phyloP scores from a whole-genome alignment of 371 early-diverging fungal genomes.

The Apophysomyces sp. region DNA sequence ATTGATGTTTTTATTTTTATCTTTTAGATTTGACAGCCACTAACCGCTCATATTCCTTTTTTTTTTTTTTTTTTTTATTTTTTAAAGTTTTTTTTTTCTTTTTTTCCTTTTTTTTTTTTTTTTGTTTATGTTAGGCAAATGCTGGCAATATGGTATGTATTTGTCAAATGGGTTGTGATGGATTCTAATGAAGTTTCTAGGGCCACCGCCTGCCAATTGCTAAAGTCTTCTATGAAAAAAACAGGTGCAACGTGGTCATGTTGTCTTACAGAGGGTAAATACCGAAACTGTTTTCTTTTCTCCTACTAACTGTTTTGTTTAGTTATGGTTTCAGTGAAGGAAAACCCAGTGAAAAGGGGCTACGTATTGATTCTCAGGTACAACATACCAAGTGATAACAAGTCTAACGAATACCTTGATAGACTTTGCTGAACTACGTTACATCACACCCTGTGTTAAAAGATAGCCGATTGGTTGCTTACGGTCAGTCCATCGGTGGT shows the following conservation, averaged over 20 bases:
- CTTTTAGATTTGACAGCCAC: neutral
- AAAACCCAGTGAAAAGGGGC: conserved; percentile 80
- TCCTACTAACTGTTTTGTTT: neutral
- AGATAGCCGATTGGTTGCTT: conserved; percentile 79
- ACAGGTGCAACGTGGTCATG: conserved; percentile 88
- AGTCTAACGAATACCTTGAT: neutral
- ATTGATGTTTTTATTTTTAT: neutral
- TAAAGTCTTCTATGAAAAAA: conserved; percentile 57
- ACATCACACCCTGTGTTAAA: conserved; percentile 67
- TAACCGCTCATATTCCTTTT: neutral
- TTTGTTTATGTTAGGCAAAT: conserved; percentile 73
- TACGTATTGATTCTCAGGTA: conserved; percentile 86
- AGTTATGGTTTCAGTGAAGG: conserved; percentile 92
- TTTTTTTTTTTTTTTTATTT: neutral
- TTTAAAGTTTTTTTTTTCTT: neutral
- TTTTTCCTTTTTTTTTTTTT: too few species aligned
- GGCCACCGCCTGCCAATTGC: conserved; percentile 94
- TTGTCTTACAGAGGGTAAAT: conserved; percentile 90
- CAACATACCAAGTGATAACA: conserved; percentile 1
- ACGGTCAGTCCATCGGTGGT: conserved; percentile 97
- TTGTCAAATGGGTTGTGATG: neutral
- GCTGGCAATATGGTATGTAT: conserved; percentile 89
- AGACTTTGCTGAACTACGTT: conserved; percentile 85
- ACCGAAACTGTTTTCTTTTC: neutral
- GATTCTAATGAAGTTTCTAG: conserved; percentile 20